phyloP scores from a whole-genome alignment of 257 asterid genomes.

The Jaltomata sinuosa region DNA sequence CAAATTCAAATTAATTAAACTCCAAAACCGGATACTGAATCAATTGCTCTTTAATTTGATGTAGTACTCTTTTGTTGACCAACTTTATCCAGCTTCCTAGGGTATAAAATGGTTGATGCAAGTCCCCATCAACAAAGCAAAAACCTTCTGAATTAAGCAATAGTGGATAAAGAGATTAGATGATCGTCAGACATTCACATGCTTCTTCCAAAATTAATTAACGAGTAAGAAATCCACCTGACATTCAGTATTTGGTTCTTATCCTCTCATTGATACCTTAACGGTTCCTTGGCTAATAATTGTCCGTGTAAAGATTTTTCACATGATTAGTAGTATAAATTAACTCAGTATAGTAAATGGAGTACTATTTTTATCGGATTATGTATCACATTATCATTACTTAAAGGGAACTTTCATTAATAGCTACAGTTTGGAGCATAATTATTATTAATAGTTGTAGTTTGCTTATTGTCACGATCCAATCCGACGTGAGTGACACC shows the following conservation, averaged over 20 bases:
- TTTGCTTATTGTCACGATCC: no score
- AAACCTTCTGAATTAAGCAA: background rate
- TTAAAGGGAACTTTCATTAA: no score
- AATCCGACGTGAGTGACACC: no score
- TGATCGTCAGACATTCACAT: background rate
- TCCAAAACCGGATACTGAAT: no score
- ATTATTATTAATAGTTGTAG: no score
- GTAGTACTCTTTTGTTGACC: background rate
- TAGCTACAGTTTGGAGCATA: no score
- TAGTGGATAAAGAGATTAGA: background rate
- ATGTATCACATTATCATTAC: background rate
- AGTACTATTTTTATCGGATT: background rate
- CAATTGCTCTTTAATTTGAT: background rate
- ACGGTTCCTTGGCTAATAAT: background rate
- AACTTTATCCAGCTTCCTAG: background rate
- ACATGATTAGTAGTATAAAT: background rate
- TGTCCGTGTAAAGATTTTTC: background rate
- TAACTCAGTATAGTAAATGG: background rate
- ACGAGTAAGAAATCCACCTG: background rate
- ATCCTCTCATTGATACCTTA: background rate
- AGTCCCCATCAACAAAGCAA: slow-evolving; percentile 5
- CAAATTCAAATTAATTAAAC: no score
- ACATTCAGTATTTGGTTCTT: background rate
- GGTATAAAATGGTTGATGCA: background rate
- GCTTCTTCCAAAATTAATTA: background rate